Evolutionary conservation across 164 flowering plant genomes (phyloP).

Genomic region (Vitis cinerea): DNA sequence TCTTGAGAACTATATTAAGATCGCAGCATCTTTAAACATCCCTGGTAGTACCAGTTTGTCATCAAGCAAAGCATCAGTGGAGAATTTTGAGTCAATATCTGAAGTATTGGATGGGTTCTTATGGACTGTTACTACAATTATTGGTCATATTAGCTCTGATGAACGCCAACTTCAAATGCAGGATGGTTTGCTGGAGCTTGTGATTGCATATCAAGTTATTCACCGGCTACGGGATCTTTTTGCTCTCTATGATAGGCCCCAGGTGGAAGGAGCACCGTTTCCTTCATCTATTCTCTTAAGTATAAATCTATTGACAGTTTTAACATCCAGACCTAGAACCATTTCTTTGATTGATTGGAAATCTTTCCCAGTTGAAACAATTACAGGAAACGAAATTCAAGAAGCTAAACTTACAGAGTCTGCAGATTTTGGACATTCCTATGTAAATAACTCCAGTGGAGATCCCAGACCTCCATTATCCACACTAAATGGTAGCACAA

Average conservation of each 20-base stretch:
- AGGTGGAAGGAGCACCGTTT: conserved; percentile 91
- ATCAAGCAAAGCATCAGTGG: conserved; percentile 50
- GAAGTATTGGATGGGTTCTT: conserved; percentile 77
- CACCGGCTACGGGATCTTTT: conserved; percentile 88
- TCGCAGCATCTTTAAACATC: conserved; percentile 66
- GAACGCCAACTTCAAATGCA: conserved; percentile 75
- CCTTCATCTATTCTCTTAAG: conserved; percentile 81
- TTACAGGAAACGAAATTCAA: conserved; percentile 16
- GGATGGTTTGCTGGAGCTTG: conserved; percentile 79
- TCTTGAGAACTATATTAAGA: conserved; percentile 87
- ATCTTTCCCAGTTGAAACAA: conserved; percentile 27
- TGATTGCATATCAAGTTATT: conserved; percentile 78
- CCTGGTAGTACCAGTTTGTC: conserved; percentile 33
- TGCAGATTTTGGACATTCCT: conserved; percentile 25
- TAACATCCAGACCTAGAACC: conserved; percentile 56
- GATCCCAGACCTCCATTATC: conserved; percentile 25
- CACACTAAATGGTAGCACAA: conserved; percentile 15
- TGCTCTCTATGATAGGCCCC: conserved; percentile 92
- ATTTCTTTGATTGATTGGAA: conserved; percentile 63
- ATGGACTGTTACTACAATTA: conserved; percentile 62
- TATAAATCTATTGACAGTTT: conserved; percentile 62
- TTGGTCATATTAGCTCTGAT: conserved; percentile 63
- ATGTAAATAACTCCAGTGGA: conserved; percentile 19
- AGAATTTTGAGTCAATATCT: conserved; percentile 72
- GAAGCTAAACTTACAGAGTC: conserved; percentile 25